phyloP scores from a whole-genome alignment of 306 rosid species.

The Neltuma alba region DNA sequence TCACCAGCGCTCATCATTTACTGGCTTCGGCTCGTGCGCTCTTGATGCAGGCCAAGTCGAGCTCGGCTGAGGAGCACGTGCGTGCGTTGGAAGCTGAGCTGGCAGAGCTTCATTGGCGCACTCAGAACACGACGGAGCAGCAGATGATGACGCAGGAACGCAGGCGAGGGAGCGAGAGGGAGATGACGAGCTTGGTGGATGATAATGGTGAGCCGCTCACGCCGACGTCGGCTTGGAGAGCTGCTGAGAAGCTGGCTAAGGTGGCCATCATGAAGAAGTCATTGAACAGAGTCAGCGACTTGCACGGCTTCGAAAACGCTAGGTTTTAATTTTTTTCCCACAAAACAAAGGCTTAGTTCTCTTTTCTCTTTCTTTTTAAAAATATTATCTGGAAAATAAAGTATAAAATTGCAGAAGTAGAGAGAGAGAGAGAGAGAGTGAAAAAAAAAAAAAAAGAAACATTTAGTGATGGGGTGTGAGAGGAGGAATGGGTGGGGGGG shows the following conservation, averaged over 20 bases:
- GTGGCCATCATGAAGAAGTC: conserved; percentile 78
- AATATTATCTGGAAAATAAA: neutral
- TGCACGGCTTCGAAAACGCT: conserved; percentile 93
- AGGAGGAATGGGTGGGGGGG: conserved; percentile 40
- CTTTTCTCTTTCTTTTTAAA: neutral
- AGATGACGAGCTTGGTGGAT: conserved; percentile 39
- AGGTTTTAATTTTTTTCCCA: conserved; percentile 54
- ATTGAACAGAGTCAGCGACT: conserved; percentile 70
- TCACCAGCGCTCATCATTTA: conserved; percentile 64
- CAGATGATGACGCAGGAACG: conserved; percentile 56
- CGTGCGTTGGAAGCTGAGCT: conserved; percentile 71
- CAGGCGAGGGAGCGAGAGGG: conserved; percentile 50
- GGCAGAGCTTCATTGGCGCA: conserved; percentile 69
- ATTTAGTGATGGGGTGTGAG: conserved; percentile 38
- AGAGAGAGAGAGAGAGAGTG: neutral
- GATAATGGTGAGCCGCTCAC: conserved; percentile 86
- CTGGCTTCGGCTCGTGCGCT: conserved; percentile 72
- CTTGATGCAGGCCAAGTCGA: conserved; percentile 51
- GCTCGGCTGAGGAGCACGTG: conserved; percentile 47
- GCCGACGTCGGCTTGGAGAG: conserved; percentile 85
- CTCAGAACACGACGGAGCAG: conserved; percentile 49
- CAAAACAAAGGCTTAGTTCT: neutral
- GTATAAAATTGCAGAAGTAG: neutral
- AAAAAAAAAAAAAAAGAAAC: neutral
- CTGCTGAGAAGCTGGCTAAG: conserved; percentile 86